Percentiles rank a stretch among this genome's conserved stretches.
These are phyloP conservation scores for Xylaria digitata DNA, from an alignment of 2,329 filamentous ascomycete genomes.

Conservation along the genomic window DNA sequence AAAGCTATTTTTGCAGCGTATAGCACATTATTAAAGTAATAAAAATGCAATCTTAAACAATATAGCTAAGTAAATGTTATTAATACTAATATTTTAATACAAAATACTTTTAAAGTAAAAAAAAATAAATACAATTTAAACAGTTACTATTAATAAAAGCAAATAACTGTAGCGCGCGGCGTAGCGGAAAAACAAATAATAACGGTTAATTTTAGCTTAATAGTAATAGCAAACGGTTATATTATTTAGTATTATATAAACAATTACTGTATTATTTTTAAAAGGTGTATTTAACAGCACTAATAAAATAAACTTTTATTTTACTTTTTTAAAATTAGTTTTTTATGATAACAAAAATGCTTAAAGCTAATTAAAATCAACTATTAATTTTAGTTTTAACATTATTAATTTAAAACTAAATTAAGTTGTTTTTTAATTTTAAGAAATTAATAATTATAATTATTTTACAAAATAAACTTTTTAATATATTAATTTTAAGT, in stretches of 20 bases:
- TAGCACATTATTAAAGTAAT: too few relatives aligned
- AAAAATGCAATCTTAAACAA: too few relatives aligned
- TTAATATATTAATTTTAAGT: conserved; percentile 11
- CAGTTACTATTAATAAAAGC: too few relatives aligned
- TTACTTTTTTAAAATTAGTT: background rate
- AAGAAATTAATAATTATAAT: conserved; percentile 7
- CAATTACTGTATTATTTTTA: background rate
- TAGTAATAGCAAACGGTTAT: background rate
- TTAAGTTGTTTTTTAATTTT: conserved; percentile 3
- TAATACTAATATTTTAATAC: too few relatives aligned
- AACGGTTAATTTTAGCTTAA: background rate
- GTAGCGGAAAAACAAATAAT: background rate
- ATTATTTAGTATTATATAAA: background rate
- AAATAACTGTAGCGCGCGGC: background rate
- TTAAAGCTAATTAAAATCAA: conserved; percentile 1
- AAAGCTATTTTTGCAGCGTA: too few relatives aligned
- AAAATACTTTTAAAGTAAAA: too few relatives aligned
- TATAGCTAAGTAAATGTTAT: too few relatives aligned
- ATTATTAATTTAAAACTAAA: conserved; percentile 8
- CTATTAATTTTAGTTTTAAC: conserved; percentile 5
- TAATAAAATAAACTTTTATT: background rate
- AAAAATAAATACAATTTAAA: too few relatives aligned
- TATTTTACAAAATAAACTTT: conserved; percentile 11
- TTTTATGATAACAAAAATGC: background rate
- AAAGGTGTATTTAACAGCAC: too few relatives aligned